Percentiles rank a stretch among this genome's conserved stretches.
phyloP scores from a whole-genome alignment of 208 protist genomes.

The Crithidia mellificae region DNA sequence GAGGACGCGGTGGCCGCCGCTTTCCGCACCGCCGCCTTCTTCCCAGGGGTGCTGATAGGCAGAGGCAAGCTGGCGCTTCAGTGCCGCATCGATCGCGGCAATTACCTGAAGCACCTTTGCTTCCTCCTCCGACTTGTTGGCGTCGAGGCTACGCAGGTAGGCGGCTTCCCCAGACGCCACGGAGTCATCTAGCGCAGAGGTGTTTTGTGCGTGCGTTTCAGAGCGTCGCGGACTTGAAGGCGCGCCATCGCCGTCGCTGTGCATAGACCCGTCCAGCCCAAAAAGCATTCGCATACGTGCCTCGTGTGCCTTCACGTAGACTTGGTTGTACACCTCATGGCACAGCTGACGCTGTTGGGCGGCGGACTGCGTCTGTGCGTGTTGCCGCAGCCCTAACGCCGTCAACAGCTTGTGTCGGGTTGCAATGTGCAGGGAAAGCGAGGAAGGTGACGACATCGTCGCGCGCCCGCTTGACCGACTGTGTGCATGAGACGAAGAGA shows the following conservation, averaged over 20 bases:
- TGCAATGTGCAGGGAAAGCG: not conserved
- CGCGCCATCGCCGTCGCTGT: not conserved
- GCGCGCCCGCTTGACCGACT: not conserved
- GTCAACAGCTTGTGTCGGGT: not conserved
- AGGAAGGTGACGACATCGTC: not conserved
- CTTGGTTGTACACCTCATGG: slow-evolving; percentile 30
- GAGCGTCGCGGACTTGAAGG: not conserved
- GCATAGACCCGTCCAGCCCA: not conserved
- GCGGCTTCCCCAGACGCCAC: slow-evolving; percentile 17
- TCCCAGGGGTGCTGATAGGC: slow-evolving; percentile 14
- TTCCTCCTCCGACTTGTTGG: slow-evolving; percentile 28
- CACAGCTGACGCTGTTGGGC: slow-evolving; percentile 15
- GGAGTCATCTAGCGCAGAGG: not conserved
- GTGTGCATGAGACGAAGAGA: not conserved
- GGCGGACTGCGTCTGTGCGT: not conserved
- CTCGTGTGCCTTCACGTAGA: slow-evolving; percentile 36
- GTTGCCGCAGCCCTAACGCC: slow-evolving; percentile 18
- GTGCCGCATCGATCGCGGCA: slow-evolving; percentile 29
- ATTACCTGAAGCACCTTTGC: slow-evolving; percentile 34
- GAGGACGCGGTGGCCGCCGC: not conserved
- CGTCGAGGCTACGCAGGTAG: slow-evolving; percentile 33
- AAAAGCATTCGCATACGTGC: slow-evolving; percentile 44
- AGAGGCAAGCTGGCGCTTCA: slow-evolving; percentile 30
- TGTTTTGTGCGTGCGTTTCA: no score
- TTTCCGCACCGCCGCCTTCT: no score